Percentiles rank a stretch among this genome's conserved stretches.
Conservation (phyloP, 257 asterid species). For the Nicotiana tomentosiformis region DNA sequence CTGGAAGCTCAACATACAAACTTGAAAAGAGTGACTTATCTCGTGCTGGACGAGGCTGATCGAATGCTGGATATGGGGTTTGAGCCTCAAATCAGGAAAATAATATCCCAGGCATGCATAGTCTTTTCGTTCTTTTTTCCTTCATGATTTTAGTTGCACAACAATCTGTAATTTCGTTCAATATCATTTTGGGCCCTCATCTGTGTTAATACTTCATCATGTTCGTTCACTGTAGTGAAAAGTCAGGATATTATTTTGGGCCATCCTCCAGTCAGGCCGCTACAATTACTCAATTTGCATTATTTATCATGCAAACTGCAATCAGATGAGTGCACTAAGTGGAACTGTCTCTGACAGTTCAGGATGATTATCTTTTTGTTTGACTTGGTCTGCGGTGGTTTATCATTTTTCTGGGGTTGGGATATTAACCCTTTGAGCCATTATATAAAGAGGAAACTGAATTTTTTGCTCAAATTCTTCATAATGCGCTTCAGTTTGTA, state of each 20-base stretch:
- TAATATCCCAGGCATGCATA: conserved; percentile 59
- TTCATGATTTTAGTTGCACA: conserved; percentile 5
- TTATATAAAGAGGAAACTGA: not conserved
- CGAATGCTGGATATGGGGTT: conserved; percentile 98
- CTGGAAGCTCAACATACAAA: conserved; percentile 84
- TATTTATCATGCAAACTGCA: not conserved
- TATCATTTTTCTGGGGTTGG: not conserved
- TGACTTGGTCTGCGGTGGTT: not conserved
- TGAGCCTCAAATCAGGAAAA: conserved; percentile 95
- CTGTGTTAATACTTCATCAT: not conserved
- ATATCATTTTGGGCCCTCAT: not conserved
- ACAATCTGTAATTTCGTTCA: not conserved
- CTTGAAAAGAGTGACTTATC: conserved; percentile 81
- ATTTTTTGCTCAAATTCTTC: not conserved
- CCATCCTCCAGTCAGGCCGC: not conserved
- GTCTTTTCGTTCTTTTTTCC: not conserved
- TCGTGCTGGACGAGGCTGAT: conserved; percentile 93
- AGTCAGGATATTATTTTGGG: not conserved
- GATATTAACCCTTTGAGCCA: not conserved
- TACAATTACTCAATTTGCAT: not conserved
- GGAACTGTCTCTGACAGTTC: conserved; percentile 1
- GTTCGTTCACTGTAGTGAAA: not conserved
- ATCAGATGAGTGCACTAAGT: not conserved
- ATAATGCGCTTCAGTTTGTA: not conserved
- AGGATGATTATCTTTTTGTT: not conserved